These are phyloP conservation scores for Serendipita sp. DNA, from an alignment of 768 basidiomycete genomes.

Conservation along the genomic window DNA sequence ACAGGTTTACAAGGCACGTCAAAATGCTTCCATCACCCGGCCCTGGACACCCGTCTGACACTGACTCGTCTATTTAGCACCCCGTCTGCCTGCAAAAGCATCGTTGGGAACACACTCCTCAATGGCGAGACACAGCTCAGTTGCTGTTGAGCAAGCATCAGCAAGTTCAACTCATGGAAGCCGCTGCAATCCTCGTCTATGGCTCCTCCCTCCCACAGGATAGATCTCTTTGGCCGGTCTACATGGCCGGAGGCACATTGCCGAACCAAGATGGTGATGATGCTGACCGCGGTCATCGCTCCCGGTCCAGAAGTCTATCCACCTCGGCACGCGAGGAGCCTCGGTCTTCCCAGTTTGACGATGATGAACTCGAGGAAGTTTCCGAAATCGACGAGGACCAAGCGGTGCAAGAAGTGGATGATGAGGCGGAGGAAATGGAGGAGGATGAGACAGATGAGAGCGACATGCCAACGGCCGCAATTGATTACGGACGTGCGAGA, in stretches of 20 bases:
- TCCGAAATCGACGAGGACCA: slow-evolving; percentile 8
- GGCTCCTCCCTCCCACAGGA: slow-evolving; percentile 81
- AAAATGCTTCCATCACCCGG: neutral
- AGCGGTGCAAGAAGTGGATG: slow-evolving; percentile 7
- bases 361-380: slow-evolving; percentile 9
- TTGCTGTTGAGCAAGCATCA: slow-evolving; percentile 90
- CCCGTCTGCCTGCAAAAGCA: slow-evolving; percentile 94
- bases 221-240: slow-evolving; percentile 81
- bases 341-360: slow-evolving; percentile 14
- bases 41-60: neutral
- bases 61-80: slow-evolving; percentile 26
- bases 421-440: slow-evolving; percentile 8
- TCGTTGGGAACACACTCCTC: slow-evolving; percentile 93
- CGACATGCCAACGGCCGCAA: neutral
- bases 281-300: slow-evolving; percentile 8
- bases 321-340: slow-evolving; percentile 14
- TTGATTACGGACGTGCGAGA: neutral
- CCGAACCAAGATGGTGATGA: neutral
- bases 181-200: slow-evolving; percentile 88
- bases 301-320: slow-evolving; percentile 14
- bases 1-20: slow-evolving; percentile 5
- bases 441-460: slow-evolving; percentile 5
- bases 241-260: slow-evolving; percentile 30
- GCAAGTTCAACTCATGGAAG: slow-evolving; percentile 93
- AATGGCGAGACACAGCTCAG: slow-evolving; percentile 87